Evolutionary conservation across 2,329 filamentous ascomycete species (phyloP).

Genomic region (Acephala macrosclerotiorum): DNA sequence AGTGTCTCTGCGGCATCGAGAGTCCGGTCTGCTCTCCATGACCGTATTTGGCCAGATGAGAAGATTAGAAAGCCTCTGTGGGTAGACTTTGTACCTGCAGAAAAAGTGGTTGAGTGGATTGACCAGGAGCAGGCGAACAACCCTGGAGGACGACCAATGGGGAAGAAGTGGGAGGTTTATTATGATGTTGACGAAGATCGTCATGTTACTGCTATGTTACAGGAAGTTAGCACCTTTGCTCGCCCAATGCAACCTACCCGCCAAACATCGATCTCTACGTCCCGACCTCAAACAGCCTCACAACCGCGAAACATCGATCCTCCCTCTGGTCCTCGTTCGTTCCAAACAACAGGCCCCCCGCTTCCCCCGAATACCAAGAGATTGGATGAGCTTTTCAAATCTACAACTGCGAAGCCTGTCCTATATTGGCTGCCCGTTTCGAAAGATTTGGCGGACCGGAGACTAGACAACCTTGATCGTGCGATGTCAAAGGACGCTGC

Average conservation of each 20-base stretch:
- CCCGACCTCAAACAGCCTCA: conserved; percentile 46
- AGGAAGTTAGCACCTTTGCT: conserved; percentile 49
- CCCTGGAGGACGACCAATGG: conserved; percentile 51
- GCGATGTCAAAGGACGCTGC: conserved; percentile 48
- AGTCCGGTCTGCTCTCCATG: conserved; percentile 79
- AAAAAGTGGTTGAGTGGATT: conserved; percentile 78
- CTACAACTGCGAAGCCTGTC: conserved; percentile 67
- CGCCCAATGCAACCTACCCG: conserved; percentile 35
- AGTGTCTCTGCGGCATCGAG: conserved; percentile 75
- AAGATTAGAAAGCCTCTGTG: conserved; percentile 82
- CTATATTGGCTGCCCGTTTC: conserved; percentile 71
- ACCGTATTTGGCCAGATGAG: conserved; percentile 86
- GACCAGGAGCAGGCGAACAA: conserved; percentile 64
- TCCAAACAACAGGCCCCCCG: conserved; percentile 15
- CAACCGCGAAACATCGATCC: conserved; percentile 39
- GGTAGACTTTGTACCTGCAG: conserved; percentile 87
- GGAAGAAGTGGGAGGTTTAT: conserved; percentile 72
- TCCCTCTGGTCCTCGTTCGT: conserved; percentile 42
- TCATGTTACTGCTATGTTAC: conserved; percentile 61
- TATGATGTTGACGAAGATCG: conserved; percentile 68
- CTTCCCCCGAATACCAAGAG: conserved; percentile 18
- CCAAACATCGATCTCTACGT: conserved; percentile 36
- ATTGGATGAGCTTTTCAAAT: conserved; percentile 65
- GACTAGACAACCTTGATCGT: conserved; percentile 66
- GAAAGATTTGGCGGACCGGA: conserved; percentile 66